Evolutionary conservation across 495 filamentous ascomycete species (phyloP).

Genomic region (Podospora pseudopauciseta): DNA sequence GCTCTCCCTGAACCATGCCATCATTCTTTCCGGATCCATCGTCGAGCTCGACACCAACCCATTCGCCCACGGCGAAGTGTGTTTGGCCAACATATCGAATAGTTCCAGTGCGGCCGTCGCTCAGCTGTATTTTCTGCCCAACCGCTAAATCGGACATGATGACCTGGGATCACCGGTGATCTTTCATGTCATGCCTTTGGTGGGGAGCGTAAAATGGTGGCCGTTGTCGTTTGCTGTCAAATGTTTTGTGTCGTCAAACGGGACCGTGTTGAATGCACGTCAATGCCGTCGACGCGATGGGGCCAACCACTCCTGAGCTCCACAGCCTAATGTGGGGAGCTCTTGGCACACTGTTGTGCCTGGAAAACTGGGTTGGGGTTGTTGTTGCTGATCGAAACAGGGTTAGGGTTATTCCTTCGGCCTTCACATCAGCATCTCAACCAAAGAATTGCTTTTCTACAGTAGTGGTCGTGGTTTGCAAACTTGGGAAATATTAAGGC

Average conservation of each 20-base stretch:
- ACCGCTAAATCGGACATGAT: slow-evolving; percentile 34
- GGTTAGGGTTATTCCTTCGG: neutral
- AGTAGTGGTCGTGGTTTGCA: no score
- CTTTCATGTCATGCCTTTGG: neutral
- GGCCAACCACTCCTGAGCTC: neutral
- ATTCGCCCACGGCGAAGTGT: slow-evolving; percentile 74
- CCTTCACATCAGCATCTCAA: no score
- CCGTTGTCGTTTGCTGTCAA: neutral
- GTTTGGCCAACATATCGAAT: slow-evolving; percentile 80
- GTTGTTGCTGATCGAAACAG: neutral
- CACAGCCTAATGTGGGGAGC: neutral
- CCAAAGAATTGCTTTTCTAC: no score
- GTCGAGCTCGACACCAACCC: slow-evolving; percentile 87
- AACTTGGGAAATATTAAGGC: neutral
- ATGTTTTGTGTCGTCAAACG: neutral
- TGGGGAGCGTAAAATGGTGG: neutral
- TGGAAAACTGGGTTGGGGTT: neutral
- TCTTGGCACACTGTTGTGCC: neutral
- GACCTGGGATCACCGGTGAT: neutral
- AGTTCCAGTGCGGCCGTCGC: slow-evolving; percentile 69
- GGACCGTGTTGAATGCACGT: neutral
- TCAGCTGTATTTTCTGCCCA: slow-evolving; percentile 58
- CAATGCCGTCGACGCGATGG: neutral
- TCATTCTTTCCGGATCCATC: slow-evolving; percentile 89
- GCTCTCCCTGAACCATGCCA: slow-evolving; percentile 80